Conservation (phyloP, 1,284 basidiomycete genomes). For the Naganishia sp. region DNA sequence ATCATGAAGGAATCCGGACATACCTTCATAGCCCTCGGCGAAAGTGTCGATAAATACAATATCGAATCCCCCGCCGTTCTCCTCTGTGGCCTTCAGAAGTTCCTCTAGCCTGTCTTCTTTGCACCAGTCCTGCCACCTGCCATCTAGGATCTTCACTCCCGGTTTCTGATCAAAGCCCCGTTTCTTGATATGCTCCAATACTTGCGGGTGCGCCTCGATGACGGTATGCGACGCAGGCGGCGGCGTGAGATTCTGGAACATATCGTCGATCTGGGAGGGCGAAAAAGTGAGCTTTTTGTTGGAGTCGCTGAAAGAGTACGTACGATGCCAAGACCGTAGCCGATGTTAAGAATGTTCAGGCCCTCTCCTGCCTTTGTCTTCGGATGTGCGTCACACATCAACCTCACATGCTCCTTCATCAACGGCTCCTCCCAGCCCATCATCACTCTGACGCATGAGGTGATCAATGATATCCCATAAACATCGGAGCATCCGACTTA, state of each 20-base stretch:
- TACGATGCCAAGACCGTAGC: constrained; percentile 93
- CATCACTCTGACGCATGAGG: constrained; percentile 65
- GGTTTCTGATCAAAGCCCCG: constrained; percentile 74
- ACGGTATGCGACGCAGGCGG: constrained; percentile 67
- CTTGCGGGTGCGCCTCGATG: constrained; percentile 92
- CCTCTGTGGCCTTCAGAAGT: constrained; percentile 45
- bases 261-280: constrained; percentile 6
- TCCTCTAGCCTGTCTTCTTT: constrained; percentile 52
- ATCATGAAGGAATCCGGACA: constrained; percentile 31
- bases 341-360: constrained; percentile 80
- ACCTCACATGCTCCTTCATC: constrained; percentile 57
- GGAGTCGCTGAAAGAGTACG: constrained; percentile 44
- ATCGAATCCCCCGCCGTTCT: constrained; percentile 66
- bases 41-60: constrained; percentile 95
- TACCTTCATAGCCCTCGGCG: constrained; percentile 78
- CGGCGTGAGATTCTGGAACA: constrained; percentile 14
- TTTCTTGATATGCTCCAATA: constrained; percentile 72
- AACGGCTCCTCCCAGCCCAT: constrained; percentile 91
- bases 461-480: constrained; percentile 42
- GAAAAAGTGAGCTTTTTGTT: background rate
- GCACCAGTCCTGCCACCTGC: constrained; percentile 87
- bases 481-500: constrained; percentile 56
- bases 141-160: constrained; percentile 79
- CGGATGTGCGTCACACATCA: constrained; percentile 62
- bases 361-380: constrained; percentile 54